phyloP scores from a whole-genome alignment of 208 protist species.

The Novymonas esmeraldas region DNA sequence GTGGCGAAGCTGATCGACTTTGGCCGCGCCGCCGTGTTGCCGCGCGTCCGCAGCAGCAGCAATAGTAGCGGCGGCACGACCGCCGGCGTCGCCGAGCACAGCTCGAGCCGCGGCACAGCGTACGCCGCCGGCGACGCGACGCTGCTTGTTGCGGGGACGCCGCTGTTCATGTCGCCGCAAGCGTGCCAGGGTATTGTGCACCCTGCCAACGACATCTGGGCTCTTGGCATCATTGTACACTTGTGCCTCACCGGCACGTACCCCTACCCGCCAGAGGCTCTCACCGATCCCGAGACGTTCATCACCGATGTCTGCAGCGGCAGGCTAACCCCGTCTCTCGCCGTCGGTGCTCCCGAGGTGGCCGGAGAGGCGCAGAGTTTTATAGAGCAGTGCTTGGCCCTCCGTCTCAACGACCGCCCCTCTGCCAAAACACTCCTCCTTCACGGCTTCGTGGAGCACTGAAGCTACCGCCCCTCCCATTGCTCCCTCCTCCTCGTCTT shows the following conservation, averaged over 20 bases:
- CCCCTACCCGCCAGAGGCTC: constrained; percentile 51
- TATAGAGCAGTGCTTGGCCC: constrained; percentile 47
- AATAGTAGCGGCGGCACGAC: neutral
- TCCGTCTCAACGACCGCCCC: constrained; percentile 33
- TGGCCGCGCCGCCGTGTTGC: constrained; percentile 42
- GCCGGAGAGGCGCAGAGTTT: constrained; percentile 32
- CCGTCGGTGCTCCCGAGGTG: constrained; percentile 31
- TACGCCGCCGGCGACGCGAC: neutral
- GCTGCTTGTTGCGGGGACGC: constrained; percentile 55
- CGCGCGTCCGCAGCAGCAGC: neutral
- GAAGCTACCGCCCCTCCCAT: too few relatives aligned
- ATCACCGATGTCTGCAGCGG: constrained; percentile 40
- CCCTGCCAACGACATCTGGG: constrained; percentile 80
- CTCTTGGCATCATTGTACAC: constrained; percentile 71
- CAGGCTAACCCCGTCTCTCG: constrained; percentile 27
- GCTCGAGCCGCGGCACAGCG: neutral
- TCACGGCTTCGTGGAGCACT: constrained; percentile 46
- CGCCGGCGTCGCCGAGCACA: neutral
- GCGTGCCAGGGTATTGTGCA: constrained; percentile 63
- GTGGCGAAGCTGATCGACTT: constrained; percentile 75
- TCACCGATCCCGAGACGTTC: constrained; percentile 42
- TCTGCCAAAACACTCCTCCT: constrained; percentile 44
- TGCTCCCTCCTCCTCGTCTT: neutral
- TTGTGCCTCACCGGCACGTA: constrained; percentile 64
- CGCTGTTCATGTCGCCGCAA: constrained; percentile 84